Conservation (phyloP, 352 stramenopile species). For the Globisporangium cylindrosporum region DNA sequence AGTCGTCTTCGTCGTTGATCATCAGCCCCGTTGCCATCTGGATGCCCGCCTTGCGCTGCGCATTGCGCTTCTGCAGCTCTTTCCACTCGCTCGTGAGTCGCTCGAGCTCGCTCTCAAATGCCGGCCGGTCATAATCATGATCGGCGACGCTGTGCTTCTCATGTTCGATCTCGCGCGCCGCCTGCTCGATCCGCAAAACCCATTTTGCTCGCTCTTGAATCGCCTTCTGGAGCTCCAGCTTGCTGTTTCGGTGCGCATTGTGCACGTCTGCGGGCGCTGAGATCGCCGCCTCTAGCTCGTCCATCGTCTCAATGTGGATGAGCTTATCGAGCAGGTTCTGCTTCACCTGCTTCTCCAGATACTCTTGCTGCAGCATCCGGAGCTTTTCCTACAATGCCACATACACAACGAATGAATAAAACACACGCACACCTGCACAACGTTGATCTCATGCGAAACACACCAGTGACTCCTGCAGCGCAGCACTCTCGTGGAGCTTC, state of each 20-base stretch:
- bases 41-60: conserved; percentile 64
- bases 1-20: conserved; percentile 84
- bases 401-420: neutral
- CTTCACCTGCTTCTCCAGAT: conserved; percentile 58
- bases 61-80: conserved; percentile 68
- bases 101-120: conserved; percentile 49
- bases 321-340: conserved; percentile 77
- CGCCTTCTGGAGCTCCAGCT: conserved; percentile 38
- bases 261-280: conserved; percentile 25
- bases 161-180: conserved; percentile 42
- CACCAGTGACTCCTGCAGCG: conserved; percentile 34
- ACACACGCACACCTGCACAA: neutral
- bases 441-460: neutral
- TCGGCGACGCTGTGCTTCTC: conserved; percentile 51
- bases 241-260: conserved; percentile 31
- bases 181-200: conserved; percentile 38
- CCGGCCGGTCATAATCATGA: conserved; percentile 30
- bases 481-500: conserved; percentile 23
- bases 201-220: conserved; percentile 40
- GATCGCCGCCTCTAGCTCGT: conserved; percentile 34
- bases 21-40: conserved; percentile 66
- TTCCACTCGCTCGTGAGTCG: conserved; percentile 62
- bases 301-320: conserved; percentile 47
- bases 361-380: conserved; percentile 43
- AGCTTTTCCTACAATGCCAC: conserved; percentile 30